These are phyloP conservation scores for Aspergillus ellipticus DNA, from an alignment of 495 filamentous ascomycete species.

Conservation along the genomic window DNA sequence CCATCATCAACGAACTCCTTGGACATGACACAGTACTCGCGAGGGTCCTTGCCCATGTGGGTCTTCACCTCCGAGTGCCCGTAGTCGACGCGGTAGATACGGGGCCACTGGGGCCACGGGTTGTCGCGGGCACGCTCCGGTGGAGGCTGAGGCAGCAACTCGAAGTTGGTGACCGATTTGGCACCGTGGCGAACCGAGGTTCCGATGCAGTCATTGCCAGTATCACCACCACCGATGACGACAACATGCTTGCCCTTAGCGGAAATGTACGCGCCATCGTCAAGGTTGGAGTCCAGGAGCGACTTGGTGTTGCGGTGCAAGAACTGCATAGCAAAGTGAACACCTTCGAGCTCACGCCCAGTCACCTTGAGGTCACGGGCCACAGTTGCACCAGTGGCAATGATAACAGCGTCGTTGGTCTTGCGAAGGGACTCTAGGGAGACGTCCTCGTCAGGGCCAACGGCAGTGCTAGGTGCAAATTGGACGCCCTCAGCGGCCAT, in stretches of 20 bases:
- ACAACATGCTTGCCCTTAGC: conserved; percentile 96
- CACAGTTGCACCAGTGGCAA: conserved; percentile 96
- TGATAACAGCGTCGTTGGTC: conserved; percentile 80
- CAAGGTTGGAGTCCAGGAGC: conserved; percentile 85
- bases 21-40: conserved; percentile 98
- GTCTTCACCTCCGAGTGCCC: conserved; percentile 96
- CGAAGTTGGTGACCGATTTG: conserved; percentile 96
- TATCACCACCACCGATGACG: conserved; percentile 98
- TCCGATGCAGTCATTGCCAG: conserved; percentile 98
- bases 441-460: conserved; percentile 73
- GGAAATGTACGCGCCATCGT: conserved; percentile 87
- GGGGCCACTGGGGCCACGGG: conserved; percentile 99
- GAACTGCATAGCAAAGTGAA: conserved; percentile 99
- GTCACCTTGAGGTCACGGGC: conserved; percentile 93
- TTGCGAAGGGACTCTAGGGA: conserved; percentile 72
- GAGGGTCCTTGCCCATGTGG: conserved; percentile 95
- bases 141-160: conserved; percentile 92
- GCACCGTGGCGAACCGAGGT: conserved; percentile 97
- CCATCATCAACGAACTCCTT: conserved; percentile 97
- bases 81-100: conserved; percentile 98
- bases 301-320: conserved; percentile 98
- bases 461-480: conserved; percentile 70
- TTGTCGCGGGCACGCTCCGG: conserved; percentile 94
- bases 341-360: conserved; percentile 84
- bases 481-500: conserved; percentile 90